Evolutionary conservation across 2,329 filamentous ascomycete genomes (phyloP), one percentile per base, ranked within the genome.

Genomic region (Fusarium begoniae): DNA sequence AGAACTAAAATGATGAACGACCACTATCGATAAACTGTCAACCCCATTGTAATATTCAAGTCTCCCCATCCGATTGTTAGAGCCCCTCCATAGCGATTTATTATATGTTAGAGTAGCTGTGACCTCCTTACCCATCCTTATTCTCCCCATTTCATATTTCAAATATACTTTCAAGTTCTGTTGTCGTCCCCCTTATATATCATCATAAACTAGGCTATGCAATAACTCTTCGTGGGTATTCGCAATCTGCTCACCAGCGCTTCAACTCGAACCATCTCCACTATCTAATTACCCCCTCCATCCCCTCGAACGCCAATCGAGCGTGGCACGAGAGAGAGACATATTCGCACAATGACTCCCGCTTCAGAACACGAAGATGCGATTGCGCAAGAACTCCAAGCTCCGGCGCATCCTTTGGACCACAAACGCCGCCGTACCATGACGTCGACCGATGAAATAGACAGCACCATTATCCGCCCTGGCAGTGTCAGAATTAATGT

Each of bases 401-500:
- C 66, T 51, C 53, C 63, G 22, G 56, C 67, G 56, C 61, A 67
- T 55, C 63, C 70, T 38, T 59, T 60, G 35, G 64, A 64, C 9
- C 68, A 70, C 32, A 77, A 78, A 69, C 70, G 63, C 56, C 76
- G 77, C 44, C 76, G 80, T 50, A 81, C 81, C 35, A 81, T 81
- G 80, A 89, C 86, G 41, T 86, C 85, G 71, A 87, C 86, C 17
- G 85, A 88, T 76, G 88, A 90, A 81, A 90, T 90, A 63, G 87
- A 90, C 81, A 89, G 85, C 77, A 88, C 88, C 55, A 88, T 92
- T 78, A 88, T 84, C 61, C 88, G 89, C 77, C 90, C 90, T 5
- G 90, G 90, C 30, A 89, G 93, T 20, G 95, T 98, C 79, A 93
- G 94, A 84, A 98, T 99, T 85, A 98, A 99, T 81, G 96, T 98